phyloP scores from a whole-genome alignment of 129 eudicot genomes.

The Flaveria ramosissima region DNA sequence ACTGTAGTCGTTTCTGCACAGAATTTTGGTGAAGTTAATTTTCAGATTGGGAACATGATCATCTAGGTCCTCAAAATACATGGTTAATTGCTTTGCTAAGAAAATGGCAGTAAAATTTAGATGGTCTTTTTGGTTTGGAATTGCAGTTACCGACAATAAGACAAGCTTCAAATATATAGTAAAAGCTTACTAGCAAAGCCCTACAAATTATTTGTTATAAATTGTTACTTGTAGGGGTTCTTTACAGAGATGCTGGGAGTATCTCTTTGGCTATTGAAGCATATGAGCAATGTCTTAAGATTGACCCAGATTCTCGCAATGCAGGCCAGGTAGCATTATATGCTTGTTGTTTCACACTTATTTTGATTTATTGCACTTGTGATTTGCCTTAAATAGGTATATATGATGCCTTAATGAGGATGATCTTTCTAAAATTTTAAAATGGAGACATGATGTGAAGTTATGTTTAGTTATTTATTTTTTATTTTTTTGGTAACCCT shows the following conservation, averaged over 20 bases:
- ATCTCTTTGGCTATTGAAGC: slow-evolving; percentile 94
- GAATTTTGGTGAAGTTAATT: neutral
- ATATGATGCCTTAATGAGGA: neutral
- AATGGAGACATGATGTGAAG: slow-evolving; percentile 21
- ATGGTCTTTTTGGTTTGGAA: neutral
- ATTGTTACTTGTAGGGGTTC: slow-evolving; percentile 64
- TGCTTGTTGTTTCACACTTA: slow-evolving; percentile 9
- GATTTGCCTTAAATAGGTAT: slow-evolving; percentile 13
- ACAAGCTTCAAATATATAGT: neutral
- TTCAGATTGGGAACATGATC: neutral
- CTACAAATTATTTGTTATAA: slow-evolving; percentile 10
- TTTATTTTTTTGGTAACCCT: no score
- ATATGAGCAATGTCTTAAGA: slow-evolving; percentile 96
- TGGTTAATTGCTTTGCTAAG: neutral
- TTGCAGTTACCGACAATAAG: neutral
- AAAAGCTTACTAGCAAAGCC: neutral
- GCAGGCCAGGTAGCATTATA: slow-evolving; percentile 85
- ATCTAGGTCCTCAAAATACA: neutral
- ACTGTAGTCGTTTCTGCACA: neutral
- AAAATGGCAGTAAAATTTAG: neutral
- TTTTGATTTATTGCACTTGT: slow-evolving; percentile 7
- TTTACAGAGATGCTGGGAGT: slow-evolving; percentile 95
- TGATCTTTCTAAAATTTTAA: neutral
- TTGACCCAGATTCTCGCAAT: slow-evolving; percentile 96
- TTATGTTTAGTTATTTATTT: slow-evolving; percentile 1